A percentile compares a stretch with the other conserved stretches of the same genome.
These are phyloP conservation scores for Lachancea sp. DNA, from an alignment of 805 yeast species.

Conservation along the genomic window DNA sequence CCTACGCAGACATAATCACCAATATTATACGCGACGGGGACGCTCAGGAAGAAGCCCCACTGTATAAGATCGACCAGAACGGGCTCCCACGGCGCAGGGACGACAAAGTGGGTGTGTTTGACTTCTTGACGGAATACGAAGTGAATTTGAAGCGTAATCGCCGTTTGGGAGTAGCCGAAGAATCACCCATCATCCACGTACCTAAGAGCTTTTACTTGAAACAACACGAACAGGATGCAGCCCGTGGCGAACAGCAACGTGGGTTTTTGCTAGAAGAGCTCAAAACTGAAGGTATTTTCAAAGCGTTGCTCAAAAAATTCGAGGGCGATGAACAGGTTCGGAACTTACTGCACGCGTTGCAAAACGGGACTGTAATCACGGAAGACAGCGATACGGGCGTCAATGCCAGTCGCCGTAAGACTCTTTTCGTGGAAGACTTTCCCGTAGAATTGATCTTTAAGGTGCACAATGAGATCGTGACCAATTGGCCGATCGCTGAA, in stretches of 20 bases:
- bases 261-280: constrained; percentile 21
- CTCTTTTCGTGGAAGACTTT: constrained; percentile 36
- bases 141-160: constrained; percentile 30
- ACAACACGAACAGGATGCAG: constrained; percentile 22
- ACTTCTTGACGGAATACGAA: constrained; percentile 29
- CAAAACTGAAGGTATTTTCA: constrained; percentile 24
- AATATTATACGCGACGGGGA: constrained; percentile 56
- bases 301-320: constrained; percentile 30
- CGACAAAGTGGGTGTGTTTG: constrained; percentile 40
- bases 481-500: constrained; percentile 32
- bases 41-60: constrained; percentile 39
- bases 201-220: constrained; percentile 24
- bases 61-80: constrained; percentile 39
- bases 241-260: constrained; percentile 14
- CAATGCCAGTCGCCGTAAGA: constrained; percentile 24
- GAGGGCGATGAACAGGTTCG: constrained; percentile 28
- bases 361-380: constrained; percentile 35
- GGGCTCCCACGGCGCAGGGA: constrained; percentile 44
- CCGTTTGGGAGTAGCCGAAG: constrained; percentile 28
- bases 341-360: constrained; percentile 39
- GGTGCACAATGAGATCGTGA: constrained; percentile 31
- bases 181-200: constrained; percentile 25
- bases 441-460: constrained; percentile 23
- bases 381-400: constrained; percentile 8
- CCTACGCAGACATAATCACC: constrained; percentile 36